Evolutionary conservation across 345 rosid genomes (phyloP), one percentile per base, ranked within the genome.

Genomic region (Brassica cretica): DNA sequence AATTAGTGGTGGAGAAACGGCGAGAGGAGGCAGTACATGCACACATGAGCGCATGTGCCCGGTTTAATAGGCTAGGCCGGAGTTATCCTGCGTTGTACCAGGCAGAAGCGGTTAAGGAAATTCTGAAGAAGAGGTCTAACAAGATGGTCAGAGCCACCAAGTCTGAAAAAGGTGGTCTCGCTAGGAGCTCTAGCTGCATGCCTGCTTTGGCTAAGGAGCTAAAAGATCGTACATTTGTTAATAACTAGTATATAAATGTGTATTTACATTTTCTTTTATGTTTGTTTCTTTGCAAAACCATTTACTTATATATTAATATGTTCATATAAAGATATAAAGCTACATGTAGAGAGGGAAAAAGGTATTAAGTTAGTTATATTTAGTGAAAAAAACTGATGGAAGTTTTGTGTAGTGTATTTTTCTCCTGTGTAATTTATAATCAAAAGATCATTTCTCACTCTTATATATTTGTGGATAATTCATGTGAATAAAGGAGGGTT

Each of bases 171-270:
- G 82, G 77, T 60, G 73, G 35, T 2, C 87, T 88, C 19, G 16
- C 83, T 3, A 89, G 98, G 86, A 90, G 93, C 82, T 88, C 93
- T 2, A 90, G 98, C 68, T 92, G 97, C 66, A 86, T 92, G 68
- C 88, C 94, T 9, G 90, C 90, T 4, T 77, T 92, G 35, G 73
- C 92, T 0, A 85, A 87, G 81, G 92, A 83, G 41, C 60, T 83
- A 35, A 27, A 64, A 64, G 85, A 80, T 64, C 76, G 25, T 29
- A 5, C 80, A 2, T 66, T 77, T 39, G 81, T 78, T 66, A 79
- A 81, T 66, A 79, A 81, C 25, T 77, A 64, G 37, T 53, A 63
- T 73, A 59, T 25, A 27, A 66, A 25, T 66, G 67, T 5, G 46
- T 18, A 65, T 8, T 64, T 8, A 32, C 18, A 32, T 67, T 8